These are phyloP conservation scores for Sporothrix phasma DNA, from an alignment of 2,329 filamentous ascomycete genomes.

Conservation along the genomic window DNA sequence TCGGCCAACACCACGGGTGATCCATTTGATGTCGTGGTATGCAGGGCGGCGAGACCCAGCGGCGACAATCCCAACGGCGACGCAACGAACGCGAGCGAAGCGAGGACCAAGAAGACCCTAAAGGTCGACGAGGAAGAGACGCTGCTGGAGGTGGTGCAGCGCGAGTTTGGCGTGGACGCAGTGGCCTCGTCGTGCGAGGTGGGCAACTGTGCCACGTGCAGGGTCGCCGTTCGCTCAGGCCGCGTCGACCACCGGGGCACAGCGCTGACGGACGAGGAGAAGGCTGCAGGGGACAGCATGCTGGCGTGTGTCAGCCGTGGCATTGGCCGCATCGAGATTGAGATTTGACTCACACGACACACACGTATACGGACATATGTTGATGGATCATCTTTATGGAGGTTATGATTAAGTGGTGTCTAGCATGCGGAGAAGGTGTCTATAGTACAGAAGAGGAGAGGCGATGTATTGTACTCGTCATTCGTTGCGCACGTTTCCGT, in stretches of 20 bases:
- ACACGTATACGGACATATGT: not conserved
- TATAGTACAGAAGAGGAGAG: not conserved
- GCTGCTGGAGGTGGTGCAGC: constrained; percentile 38
- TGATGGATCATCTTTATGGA: not conserved
- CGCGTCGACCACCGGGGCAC: constrained; percentile 41
- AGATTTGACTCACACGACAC: constrained; percentile 28
- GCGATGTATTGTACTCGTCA: too few relatives aligned
- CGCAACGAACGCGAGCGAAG: too few relatives aligned
- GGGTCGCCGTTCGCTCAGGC: constrained; percentile 33
- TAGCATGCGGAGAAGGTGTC: not conserved
- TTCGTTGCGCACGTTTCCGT: too few relatives aligned
- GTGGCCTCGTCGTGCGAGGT: constrained; percentile 43
- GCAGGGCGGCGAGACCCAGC: not conserved
- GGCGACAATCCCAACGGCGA: too few relatives aligned
- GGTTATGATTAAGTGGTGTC: not conserved
- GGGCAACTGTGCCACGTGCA: constrained; percentile 46
- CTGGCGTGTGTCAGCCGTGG: constrained; percentile 45
- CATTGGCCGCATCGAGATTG: constrained; percentile 38
- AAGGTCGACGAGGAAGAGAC: constrained; percentile 39
- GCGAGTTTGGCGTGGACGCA: constrained; percentile 31
- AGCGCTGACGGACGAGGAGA: constrained; percentile 37
- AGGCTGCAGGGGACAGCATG: constrained; percentile 29
- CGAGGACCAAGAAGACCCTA: constrained; percentile 24
- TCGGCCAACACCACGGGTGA: constrained; percentile 43
- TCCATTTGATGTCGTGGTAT: constrained; percentile 47